Evolutionary conservation across 2,329 filamentous ascomycete species (phyloP).

Genomic region (Nemania sp.): DNA sequence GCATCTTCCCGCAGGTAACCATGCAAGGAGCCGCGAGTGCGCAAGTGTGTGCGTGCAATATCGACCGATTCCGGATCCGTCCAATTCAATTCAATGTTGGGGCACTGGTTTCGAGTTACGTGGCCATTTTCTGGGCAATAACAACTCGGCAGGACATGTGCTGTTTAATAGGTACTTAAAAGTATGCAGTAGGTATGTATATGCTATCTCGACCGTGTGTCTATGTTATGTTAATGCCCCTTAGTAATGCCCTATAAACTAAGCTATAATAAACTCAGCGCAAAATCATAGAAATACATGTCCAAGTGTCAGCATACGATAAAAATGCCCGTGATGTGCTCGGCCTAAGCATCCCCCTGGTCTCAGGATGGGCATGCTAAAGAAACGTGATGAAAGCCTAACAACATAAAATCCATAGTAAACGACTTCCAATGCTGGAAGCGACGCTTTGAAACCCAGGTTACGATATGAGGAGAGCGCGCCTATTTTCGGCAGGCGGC

Average conservation of each 20-base stretch:
- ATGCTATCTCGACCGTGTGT: neutral
- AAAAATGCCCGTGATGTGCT: neutral
- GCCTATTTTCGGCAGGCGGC: neutral
- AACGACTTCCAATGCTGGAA: neutral
- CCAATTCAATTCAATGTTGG: neutral
- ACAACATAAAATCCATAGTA: neutral
- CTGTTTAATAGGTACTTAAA: too few species aligned
- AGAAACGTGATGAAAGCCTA: constrained; percentile 1
- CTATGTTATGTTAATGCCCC: neutral
- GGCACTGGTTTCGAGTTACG: neutral
- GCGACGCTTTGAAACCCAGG: neutral
- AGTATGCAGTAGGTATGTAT: neutral
- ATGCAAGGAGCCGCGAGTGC: constrained; percentile 20
- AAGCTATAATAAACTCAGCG: neutral
- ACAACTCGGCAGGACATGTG: neutral
- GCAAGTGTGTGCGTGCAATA: constrained; percentile 8
- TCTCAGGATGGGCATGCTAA: neutral
- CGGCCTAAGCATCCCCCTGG: neutral
- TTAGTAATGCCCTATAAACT: too few species aligned
- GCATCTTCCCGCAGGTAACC: constrained; percentile 7
- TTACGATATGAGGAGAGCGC: neutral
- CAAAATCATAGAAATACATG: constrained; percentile 5
- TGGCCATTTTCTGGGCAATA: neutral
- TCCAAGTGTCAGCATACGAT: constrained; percentile 1
- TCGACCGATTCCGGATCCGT: constrained; percentile 8